A percentile compares a stretch with the other conserved stretches of the same genome.
phyloP scores from a whole-genome alignment of 2,329 filamentous ascomycete species.

The Scortechinia acanthostroma region DNA sequence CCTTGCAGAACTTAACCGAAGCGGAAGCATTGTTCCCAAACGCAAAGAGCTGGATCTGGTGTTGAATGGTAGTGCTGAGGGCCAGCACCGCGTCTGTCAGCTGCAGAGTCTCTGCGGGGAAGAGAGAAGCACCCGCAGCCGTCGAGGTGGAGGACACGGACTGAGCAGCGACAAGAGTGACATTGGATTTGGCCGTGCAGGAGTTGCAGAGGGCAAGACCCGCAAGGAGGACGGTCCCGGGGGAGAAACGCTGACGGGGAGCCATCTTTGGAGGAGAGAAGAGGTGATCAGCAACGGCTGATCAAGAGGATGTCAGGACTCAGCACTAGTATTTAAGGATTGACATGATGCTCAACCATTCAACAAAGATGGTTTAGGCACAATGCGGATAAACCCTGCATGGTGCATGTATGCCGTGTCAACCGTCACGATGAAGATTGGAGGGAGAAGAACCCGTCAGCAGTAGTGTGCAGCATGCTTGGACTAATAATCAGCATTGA shows the following conservation, averaged over 20 bases:
- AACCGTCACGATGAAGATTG: too few relatives aligned
- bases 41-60: conserved; percentile 10
- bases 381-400: too few relatives aligned
- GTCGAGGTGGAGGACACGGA: conserved; percentile 4
- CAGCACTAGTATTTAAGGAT: too few relatives aligned
- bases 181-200: neutral
- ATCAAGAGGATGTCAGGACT: too few relatives aligned
- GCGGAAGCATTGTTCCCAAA: conserved; percentile 10
- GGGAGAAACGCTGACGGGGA: neutral
- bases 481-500: too few relatives aligned
- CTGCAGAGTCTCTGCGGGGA: conserved; percentile 14
- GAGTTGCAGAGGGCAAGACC: neutral
- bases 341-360: too few relatives aligned
- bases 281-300: too few relatives aligned
- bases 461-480: too few relatives aligned
- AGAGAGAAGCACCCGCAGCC: conserved; percentile 11
- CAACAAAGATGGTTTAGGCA: too few relatives aligned
- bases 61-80: conserved; percentile 6
- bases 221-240: neutral
- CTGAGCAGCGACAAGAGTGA: neutral
- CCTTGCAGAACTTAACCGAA: conserved; percentile 10
- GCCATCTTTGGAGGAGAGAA: too few relatives aligned
- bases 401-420: too few relatives aligned
- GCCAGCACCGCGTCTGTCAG: conserved; percentile 12
- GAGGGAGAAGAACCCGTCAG: too few relatives aligned